phyloP scores from a whole-genome alignment of 768 basidiomycete species.

The Chalciporus sphaerocephalus region DNA sequence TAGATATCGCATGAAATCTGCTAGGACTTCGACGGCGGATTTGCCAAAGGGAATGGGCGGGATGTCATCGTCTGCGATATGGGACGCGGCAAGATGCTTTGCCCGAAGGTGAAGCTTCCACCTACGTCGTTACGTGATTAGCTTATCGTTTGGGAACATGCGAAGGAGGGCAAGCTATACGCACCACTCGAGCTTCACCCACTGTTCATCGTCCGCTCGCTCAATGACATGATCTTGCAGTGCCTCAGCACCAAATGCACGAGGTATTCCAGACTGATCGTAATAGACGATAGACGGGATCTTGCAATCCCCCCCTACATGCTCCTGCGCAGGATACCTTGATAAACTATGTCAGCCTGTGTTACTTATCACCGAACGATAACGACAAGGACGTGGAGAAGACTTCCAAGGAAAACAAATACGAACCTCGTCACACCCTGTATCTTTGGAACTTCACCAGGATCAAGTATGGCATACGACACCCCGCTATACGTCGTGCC shows the following conservation, averaged over 20 bases:
- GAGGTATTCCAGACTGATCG: conserved; percentile 36
- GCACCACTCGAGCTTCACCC: conserved; percentile 45
- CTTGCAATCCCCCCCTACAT: conserved; percentile 42
- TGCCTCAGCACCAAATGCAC: conserved; percentile 46
- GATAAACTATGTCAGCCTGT: conserved; percentile 3
- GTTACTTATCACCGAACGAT: neutral
- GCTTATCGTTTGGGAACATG: neutral
- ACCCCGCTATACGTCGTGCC: conserved; percentile 42
- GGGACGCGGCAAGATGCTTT: conserved; percentile 29
- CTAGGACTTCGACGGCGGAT: conserved; percentile 39
- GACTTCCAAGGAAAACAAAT: no score
- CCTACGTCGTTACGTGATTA: conserved; percentile 12
- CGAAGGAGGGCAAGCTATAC: neutral
- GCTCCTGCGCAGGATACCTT: conserved; percentile 42
- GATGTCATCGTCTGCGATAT: conserved; percentile 32
- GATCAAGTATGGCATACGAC: conserved; percentile 41
- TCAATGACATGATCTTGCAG: conserved; percentile 37
- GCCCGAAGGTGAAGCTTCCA: conserved; percentile 40
- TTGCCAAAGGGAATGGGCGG: conserved; percentile 42
- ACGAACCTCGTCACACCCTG: conserved; percentile 33
- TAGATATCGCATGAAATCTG: conserved; percentile 46
- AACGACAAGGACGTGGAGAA: neutral
- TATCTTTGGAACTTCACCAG: conserved; percentile 34
- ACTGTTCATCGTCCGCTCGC: conserved; percentile 41
- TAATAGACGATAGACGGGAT: conserved; percentile 49